phyloP scores from a whole-genome alignment of 495 filamentous ascomycete species.

The Letharia columbiana region DNA sequence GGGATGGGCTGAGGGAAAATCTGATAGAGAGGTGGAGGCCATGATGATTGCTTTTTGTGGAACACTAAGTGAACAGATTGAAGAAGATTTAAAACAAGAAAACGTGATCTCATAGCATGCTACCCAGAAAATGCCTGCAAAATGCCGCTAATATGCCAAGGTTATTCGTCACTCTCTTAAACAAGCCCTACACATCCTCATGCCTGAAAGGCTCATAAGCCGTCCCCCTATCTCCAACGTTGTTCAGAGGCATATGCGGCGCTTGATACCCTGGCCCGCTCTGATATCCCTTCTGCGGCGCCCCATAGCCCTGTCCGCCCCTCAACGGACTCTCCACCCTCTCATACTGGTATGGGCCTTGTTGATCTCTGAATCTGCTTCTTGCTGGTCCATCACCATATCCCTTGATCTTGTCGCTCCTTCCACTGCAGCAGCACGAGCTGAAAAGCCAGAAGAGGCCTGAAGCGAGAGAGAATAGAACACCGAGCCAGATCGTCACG shows the following conservation, averaged over 20 bases:
- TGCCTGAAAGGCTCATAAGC: constrained; percentile 40
- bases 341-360: constrained; percentile 37
- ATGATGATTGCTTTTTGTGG: neutral
- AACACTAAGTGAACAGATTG: no score
- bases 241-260: constrained; percentile 25
- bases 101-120: neutral
- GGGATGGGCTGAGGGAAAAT: neutral
- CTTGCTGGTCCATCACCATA: constrained; percentile 24
- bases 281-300: constrained; percentile 15
- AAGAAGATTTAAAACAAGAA: no score
- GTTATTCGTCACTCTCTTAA: neutral
- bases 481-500: constrained; percentile 66
- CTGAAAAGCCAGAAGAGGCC: constrained; percentile 84
- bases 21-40: neutral
- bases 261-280: constrained; percentile 19
- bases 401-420: constrained; percentile 29
- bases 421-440: constrained; percentile 79
- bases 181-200: constrained; percentile 8
- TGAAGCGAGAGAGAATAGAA: constrained; percentile 62
- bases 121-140: constrained; percentile 3
- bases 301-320: constrained; percentile 16
- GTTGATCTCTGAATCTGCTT: constrained; percentile 27
- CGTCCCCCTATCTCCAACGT: constrained; percentile 20
- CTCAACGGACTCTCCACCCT: constrained; percentile 30
- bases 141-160: constrained; percentile 11